Conservation (phyloP, 2,329 filamentous ascomycete genomes). For the Ceratocystis papillata region DNA sequence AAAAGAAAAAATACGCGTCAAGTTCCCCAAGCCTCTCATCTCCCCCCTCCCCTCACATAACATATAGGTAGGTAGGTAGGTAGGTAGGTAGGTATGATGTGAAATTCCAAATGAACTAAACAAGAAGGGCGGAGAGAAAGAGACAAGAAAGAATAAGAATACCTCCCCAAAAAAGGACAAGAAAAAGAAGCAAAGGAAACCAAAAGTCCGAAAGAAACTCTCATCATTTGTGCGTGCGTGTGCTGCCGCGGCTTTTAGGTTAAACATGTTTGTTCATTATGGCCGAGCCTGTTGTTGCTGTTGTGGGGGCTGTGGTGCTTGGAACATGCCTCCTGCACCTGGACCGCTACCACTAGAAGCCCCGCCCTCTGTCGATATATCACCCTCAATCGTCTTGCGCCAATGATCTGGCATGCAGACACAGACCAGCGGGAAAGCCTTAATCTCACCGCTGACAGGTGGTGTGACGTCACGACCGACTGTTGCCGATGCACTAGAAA, state of each 20-base stretch:
- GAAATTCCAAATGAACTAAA: slow-evolving; percentile 5
- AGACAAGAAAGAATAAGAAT: slow-evolving; percentile 9
- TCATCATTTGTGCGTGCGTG: slow-evolving; percentile 3
- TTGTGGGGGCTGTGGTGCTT: not conserved
- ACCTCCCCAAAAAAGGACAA: not conserved
- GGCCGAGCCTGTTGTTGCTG: slow-evolving; percentile 7
- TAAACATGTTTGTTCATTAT: slow-evolving; percentile 8
- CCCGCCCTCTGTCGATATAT: slow-evolving; percentile 56
- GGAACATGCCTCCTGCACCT: not conserved
- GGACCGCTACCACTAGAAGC: slow-evolving; percentile 32
- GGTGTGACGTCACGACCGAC: slow-evolving; percentile 49
- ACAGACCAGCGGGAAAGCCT: slow-evolving; percentile 93
- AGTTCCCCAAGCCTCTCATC: not conserved
- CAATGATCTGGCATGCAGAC: slow-evolving; percentile 93
- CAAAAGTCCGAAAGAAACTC: slow-evolving; percentile 7
- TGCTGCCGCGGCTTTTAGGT: not conserved
- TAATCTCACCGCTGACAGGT: slow-evolving; percentile 68
- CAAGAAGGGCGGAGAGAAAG: slow-evolving; percentile 11
- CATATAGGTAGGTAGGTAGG: not conserved
- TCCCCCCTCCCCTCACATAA: not conserved
- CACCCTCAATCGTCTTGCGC: slow-evolving; percentile 91
- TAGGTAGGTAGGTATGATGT: not conserved
- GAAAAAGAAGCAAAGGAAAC: not conserved
- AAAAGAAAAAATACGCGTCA: not conserved
- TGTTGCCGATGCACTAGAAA: slow-evolving; percentile 60